Base-by-base conservation (phyloP, 768 basidiomycete species). In the Mycena maculata region DNA sequence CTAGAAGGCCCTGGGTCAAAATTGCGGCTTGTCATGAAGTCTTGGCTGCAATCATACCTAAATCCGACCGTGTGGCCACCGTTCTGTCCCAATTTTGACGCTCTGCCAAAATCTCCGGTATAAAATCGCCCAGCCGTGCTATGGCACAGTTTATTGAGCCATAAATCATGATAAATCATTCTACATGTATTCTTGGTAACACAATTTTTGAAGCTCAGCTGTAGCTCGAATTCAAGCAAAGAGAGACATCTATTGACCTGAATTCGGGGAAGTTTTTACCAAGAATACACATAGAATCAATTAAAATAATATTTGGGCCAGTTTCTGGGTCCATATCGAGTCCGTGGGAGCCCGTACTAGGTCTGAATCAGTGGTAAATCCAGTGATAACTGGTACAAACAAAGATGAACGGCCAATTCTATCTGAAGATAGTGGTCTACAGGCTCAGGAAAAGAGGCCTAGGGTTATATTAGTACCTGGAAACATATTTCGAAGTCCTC, bases 181-280 rank as follows among this genome's bases (percentile, higher is more conserved):
- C 45, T 47, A 47, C 45, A 47, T 47, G 45, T 47, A 47, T 47
- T 47, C 45, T 47, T 47, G 45, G n/a, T 23, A 25, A 22, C 45
- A 47, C 4, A 47, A 23, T 47, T 47, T 47, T 25, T 47, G 22
- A 23, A 12, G n/a, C 45, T 11, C n/a, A 22, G 15, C 45, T 47
- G n/a, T 47, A n/a, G 45, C 45, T 27, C 22, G 8, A 22, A 23
- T 47, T 47, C 25, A 15, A 25, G 4, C 6, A 22, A 23, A 47
- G 23, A 47, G n/a, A 25, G 9, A 22, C 23, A 9, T 22, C 23
- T 9, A 47, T 22, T 27, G 23, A 23, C n/a, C 25, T 22, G n/a
- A 23, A 47, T 47, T 23, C 15, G 45, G 20, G 22, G n/a, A 47
- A 23, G 12, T 18, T 47, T 47, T 47, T 47, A 12, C 20, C 45